phyloP scores from a whole-genome alignment of 179 eudicot species.

The Silene noctiflora region DNA sequence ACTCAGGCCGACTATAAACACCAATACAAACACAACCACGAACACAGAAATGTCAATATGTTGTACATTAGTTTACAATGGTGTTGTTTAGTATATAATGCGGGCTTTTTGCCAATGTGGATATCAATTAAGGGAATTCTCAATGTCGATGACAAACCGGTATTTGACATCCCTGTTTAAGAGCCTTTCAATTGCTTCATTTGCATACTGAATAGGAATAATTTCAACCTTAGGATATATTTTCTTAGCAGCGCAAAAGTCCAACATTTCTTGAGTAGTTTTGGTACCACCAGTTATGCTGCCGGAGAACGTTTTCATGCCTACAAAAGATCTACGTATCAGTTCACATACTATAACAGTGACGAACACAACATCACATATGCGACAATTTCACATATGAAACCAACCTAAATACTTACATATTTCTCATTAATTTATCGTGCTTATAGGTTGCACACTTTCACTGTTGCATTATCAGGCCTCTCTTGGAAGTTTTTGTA shows the following conservation, averaged over 20 bases:
- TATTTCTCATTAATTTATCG: no score
- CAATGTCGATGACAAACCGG: conserved; percentile 37
- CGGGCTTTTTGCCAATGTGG: background rate
- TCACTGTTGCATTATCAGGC: no score
- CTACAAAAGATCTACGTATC: conserved; percentile 14
- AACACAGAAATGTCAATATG: no score
- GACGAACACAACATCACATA: background rate
- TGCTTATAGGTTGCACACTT: no score
- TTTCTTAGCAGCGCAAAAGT: conserved; percentile 31
- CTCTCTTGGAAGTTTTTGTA: no score
- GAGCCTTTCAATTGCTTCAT: conserved; percentile 37
- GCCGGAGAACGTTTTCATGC: conserved; percentile 37
- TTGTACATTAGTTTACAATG: background rate
- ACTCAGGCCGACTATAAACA: no score
- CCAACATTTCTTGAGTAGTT: conserved; percentile 36
- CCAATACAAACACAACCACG: no score
- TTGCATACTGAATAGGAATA: conserved; percentile 33
- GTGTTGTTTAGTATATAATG: no score
- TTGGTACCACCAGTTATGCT: conserved; percentile 38
- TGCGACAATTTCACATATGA: no score
- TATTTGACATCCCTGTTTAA: conserved; percentile 35
- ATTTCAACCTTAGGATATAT: conserved; percentile 36
- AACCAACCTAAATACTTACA: no score
- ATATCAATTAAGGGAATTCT: conserved; percentile 32
- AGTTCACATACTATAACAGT: background rate